Base-by-base conservation (phyloP, 2,329 filamentous ascomycete genomes). In the Pseudogymnoascus sp. region DNA sequence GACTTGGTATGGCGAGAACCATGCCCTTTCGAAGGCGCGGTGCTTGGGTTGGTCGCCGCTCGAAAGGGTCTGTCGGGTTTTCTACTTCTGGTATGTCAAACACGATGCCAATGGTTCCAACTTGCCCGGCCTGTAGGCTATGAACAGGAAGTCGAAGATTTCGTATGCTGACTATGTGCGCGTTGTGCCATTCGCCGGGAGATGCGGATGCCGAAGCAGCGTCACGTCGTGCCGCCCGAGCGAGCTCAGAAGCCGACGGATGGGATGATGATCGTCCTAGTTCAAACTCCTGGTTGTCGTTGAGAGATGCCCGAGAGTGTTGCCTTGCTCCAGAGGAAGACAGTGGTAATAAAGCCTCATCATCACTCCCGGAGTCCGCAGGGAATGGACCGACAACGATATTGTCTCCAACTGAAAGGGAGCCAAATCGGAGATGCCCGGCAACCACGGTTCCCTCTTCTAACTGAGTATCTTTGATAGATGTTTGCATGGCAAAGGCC, bases 81-180 rank as follows among this genome's bases (percentile, higher is more conserved):
- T 73, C 72, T 25, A 75, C 72, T 13, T 72, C 64, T 1, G 74
- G 68, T 4, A 75, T 70, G 33, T 82, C 77, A n/a, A 88, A 80
- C 2, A 88, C 81, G 59, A 97, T 78, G 0, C 92, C 93, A 61
- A 99, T 82, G 0, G 92, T 97, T 0, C 93, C 94, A 5, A 93
- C 92, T 74, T 99, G 93, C 8, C 90, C 91, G 13, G 87, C 81
- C 59, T 87, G 81, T 6, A 97, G 80, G 0, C 82, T 84, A 55
- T 85, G 84, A 0, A 97, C 92, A 0, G 93, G 90, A 2, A 97
- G 79, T 4, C 93, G 85, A 7, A 99, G 79, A 68, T 96, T 96
- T 21, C 93, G 87, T 45, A 97, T 87, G 68, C 92, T 97, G 48
- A 90, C 87, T 60, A 97, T 85, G 45, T 83, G 86, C 5, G 93